These are phyloP conservation scores for Myxozyma udenii DNA, from an alignment of 805 yeast species.

Conservation along the genomic window DNA sequence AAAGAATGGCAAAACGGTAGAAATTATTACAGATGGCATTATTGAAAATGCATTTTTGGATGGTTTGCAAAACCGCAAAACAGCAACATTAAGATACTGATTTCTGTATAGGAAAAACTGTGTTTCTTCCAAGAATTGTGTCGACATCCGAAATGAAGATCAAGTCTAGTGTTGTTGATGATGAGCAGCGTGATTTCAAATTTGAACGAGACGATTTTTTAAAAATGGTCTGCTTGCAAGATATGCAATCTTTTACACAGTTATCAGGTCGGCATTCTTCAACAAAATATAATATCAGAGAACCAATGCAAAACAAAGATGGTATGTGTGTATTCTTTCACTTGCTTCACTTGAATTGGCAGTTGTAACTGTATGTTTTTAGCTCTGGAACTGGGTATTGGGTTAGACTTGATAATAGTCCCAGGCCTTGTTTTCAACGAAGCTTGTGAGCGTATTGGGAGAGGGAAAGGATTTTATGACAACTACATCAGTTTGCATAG, in stretches of 20 bases:
- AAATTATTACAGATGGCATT: conserved; percentile 58
- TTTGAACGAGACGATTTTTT: too few relatives aligned
- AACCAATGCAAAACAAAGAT: conserved; percentile 17
- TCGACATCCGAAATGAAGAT: conserved; percentile 41
- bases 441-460: conserved; percentile 64
- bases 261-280: conserved; percentile 45
- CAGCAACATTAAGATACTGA: background rate
- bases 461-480: conserved; percentile 93
- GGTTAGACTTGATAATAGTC: conserved; percentile 68
- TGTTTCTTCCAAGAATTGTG: conserved; percentile 44
- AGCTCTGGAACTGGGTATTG: conserved; percentile 35
- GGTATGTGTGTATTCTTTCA: conserved; percentile 2
- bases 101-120: conserved; percentile 30
- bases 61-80: conserved; percentile 39
- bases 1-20: conserved; percentile 38
- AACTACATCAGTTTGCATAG: conserved; percentile 57
- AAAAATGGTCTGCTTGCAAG: conserved; percentile 19
- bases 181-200: too few relatives aligned
- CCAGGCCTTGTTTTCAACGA: conserved; percentile 83
- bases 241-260: conserved; percentile 39
- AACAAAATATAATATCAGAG: conserved; percentile 11
- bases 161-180: too few relatives aligned
- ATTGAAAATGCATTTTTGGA: conserved; percentile 51
- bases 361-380: background rate
- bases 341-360: background rate